Percentiles rank a stretch among this genome's conserved stretches.
phyloP scores from a whole-genome alignment of 345 rosid species.

The Eucalyptus tenuipes region DNA sequence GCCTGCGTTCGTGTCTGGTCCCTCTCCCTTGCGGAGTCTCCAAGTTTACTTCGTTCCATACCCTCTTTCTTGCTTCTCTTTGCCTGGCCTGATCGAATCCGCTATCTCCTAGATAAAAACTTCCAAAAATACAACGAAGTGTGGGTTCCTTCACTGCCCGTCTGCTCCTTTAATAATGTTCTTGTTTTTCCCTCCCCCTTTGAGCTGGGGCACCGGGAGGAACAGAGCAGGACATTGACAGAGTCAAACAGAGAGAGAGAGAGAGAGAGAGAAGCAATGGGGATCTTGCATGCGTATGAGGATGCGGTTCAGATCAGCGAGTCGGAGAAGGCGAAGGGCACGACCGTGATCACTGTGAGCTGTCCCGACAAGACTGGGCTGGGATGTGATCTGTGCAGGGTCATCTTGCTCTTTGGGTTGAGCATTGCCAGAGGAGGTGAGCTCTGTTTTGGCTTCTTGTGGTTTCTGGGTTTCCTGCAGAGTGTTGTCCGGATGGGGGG shows the following conservation, averaged over 20 bases:
- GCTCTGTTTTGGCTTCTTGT: background rate
- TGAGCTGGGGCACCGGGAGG: background rate
- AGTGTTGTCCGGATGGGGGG: background rate
- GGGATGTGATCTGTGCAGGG: conserved; percentile 60
- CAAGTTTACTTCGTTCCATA: background rate
- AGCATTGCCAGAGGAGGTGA: conserved; percentile 60
- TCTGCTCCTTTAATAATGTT: background rate
- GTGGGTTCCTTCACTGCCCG: background rate
- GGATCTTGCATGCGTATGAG: conserved; percentile 16
- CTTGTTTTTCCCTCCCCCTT: background rate
- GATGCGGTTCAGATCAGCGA: conserved; percentile 40
- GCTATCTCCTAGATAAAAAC: background rate
- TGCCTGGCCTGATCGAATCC: background rate
- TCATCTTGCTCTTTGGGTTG: conserved; percentile 44
- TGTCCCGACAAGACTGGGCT: conserved; percentile 66
- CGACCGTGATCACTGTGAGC: conserved; percentile 43
- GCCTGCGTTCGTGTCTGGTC: background rate
- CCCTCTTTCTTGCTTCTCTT: background rate
- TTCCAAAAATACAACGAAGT: background rate
- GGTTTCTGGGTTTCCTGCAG: background rate
- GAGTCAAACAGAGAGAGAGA: background rate
- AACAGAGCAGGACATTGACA: background rate
- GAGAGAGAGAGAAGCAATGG: conserved; percentile 12
- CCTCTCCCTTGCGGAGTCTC: background rate
- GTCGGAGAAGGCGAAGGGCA: conserved; percentile 27